Conservation (phyloP, 2,329 filamentous ascomycete species). For the Fonsecaea monophora region DNA sequence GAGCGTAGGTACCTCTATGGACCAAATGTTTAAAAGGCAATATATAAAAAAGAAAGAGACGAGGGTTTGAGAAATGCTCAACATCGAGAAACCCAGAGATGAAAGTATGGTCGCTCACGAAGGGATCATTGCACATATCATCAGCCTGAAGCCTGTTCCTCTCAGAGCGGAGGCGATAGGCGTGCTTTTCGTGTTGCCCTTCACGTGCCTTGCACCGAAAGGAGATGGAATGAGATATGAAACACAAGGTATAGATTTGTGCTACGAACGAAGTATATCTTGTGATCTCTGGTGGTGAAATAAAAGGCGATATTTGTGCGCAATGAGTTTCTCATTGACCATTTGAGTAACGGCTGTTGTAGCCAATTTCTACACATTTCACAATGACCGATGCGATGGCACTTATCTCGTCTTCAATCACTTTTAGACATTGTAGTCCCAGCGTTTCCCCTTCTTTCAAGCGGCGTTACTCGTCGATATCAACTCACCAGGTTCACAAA, state of each 20-base stretch:
- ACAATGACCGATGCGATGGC: not conserved
- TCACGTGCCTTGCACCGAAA: not conserved
- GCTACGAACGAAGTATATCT: not conserved
- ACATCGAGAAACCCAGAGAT: not conserved
- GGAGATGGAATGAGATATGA: not conserved
- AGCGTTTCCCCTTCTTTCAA: not conserved
- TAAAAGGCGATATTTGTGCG: not conserved
- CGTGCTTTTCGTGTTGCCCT: not conserved
- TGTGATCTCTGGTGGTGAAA: not conserved
- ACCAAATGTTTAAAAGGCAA: not conserved
- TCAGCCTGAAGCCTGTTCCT: not conserved
- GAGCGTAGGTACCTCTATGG: not conserved
- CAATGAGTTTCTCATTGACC: not conserved
- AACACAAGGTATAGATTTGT: not conserved
- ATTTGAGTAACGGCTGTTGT: not conserved
- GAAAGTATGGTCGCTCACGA: not conserved
- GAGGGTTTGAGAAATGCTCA: not conserved
- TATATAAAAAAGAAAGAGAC: not conserved
- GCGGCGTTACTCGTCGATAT: not conserved
- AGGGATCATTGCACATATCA: not conserved
- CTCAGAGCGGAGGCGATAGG: not conserved
- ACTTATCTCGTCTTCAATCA: not conserved
- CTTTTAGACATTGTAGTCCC: not conserved
- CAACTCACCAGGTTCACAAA: not conserved
- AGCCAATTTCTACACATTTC: not conserved